A percentile compares a stretch with the other conserved stretches of the same genome.
Conservation (phyloP, 2,329 filamentous ascomycete genomes). For the Plenodomus biglobosus region DNA sequence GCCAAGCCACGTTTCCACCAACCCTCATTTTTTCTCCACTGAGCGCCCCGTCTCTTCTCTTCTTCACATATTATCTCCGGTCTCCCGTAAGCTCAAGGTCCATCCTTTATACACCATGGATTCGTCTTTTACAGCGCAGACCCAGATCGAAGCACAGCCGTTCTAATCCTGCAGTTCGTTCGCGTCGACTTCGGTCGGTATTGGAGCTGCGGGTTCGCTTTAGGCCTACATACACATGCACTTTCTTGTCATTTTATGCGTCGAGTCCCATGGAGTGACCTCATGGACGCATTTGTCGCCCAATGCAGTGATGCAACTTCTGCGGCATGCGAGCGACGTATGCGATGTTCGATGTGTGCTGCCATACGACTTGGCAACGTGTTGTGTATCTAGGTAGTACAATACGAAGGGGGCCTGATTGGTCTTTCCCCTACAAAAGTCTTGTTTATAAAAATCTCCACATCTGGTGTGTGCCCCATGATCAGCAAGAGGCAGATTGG, state of each 20-base stretch:
- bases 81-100: slow-evolving; percentile 32
- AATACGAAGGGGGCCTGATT: no score
- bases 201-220: slow-evolving; percentile 46
- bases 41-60: slow-evolving; percentile 11
- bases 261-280: not conserved
- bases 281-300: no score
- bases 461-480: slow-evolving; percentile 17
- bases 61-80: slow-evolving; percentile 36
- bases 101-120: slow-evolving; percentile 26
- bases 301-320: not conserved
- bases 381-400: slow-evolving; percentile 14
- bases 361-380: no score
- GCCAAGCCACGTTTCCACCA: slow-evolving; percentile 3
- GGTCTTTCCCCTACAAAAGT: no score
- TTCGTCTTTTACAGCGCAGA: slow-evolving; percentile 36
- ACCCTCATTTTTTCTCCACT: slow-evolving; percentile 7
- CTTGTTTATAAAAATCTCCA: slow-evolving; percentile 7
- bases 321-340: not conserved
- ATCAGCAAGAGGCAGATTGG: slow-evolving; percentile 12
- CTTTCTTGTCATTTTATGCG: not conserved
- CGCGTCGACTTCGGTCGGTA: slow-evolving; percentile 39
- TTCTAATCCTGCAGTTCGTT: slow-evolving; percentile 46
- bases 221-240: slow-evolving; percentile 38
- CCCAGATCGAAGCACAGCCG: slow-evolving; percentile 42
- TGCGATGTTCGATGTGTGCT: no score